phyloP scores from a whole-genome alignment of 176 grass and related monocot genomes.

The Lolium rigidum region DNA sequence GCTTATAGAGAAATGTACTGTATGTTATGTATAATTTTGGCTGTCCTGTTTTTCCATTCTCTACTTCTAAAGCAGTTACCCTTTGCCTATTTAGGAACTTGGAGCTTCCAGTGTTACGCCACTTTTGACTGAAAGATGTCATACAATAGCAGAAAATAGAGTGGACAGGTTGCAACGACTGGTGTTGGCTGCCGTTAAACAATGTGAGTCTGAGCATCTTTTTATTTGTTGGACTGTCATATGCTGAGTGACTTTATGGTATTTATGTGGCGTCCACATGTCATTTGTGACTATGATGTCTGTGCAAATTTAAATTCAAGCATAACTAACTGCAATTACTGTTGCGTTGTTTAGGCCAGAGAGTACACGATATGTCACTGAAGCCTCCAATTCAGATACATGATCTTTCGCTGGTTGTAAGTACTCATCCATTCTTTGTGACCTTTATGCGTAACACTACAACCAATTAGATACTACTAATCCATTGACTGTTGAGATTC shows the following conservation, averaged over 20 bases:
- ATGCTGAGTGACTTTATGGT: neutral
- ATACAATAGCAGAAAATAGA: slow-evolving; percentile 80
- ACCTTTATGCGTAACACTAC: neutral
- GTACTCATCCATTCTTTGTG: slow-evolving; percentile 37
- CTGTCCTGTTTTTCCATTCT: slow-evolving; percentile 15
- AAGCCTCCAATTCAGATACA: slow-evolving; percentile 71
- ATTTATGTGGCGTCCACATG: neutral
- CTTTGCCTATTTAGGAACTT: slow-evolving; percentile 67
- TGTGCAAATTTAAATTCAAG: neutral
- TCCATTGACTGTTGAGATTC: neutral
- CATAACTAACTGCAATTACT: slow-evolving; percentile 25
- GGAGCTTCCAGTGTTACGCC: slow-evolving; percentile 93
- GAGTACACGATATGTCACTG: slow-evolving; percentile 83
- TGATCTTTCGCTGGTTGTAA: slow-evolving; percentile 70
- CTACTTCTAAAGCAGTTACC: slow-evolving; percentile 30
- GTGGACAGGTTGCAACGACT: slow-evolving; percentile 90
- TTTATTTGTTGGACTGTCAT: neutral
- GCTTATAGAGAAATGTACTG: slow-evolving; percentile 99
- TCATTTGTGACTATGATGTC: neutral
- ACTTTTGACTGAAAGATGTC: slow-evolving; percentile 78
- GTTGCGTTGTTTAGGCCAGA: slow-evolving; percentile 71
- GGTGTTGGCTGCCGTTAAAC: slow-evolving; percentile 91
- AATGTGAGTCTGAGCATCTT: slow-evolving; percentile 53
- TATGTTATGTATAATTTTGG: slow-evolving; percentile 62
- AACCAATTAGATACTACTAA: slow-evolving; percentile 13